These are phyloP conservation scores for Dalechampia spathulata DNA, from an alignment of 441 rosid species.

Conservation along the genomic window DNA sequence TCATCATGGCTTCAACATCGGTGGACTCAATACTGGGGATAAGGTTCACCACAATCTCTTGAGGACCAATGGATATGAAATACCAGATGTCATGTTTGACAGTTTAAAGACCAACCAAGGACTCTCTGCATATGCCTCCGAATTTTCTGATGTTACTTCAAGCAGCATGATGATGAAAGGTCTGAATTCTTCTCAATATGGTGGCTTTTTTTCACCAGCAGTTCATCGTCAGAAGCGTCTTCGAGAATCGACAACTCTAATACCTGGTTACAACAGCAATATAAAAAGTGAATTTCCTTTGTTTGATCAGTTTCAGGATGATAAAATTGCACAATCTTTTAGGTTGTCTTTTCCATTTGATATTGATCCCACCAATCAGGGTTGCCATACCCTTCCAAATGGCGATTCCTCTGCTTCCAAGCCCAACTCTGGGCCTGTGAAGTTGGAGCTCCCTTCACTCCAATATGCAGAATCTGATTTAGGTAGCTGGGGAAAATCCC, in stretches of 20 bases:
- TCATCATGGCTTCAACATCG: conserved; percentile 34
- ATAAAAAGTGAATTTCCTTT: conserved; percentile 45
- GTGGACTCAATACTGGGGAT: conserved; percentile 31
- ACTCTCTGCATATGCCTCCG: conserved; percentile 50
- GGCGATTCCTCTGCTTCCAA: conserved; percentile 86
- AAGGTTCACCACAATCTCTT: conserved; percentile 49
- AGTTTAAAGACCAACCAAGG: conserved; percentile 48
- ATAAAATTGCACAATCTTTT: conserved; percentile 40
- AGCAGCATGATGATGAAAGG: conserved; percentile 61
- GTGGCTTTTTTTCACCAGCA: conserved; percentile 44
- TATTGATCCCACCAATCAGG: conserved; percentile 52
- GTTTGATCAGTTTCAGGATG: conserved; percentile 43
- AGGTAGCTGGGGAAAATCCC: conserved; percentile 64
- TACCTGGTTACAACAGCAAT: conserved; percentile 38
- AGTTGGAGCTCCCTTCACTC: conserved; percentile 99
- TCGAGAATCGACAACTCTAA: conserved; percentile 43
- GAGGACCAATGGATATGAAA: conserved; percentile 45
- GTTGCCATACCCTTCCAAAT: conserved; percentile 77
- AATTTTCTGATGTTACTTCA: conserved; percentile 48
- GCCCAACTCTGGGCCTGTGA: conserved; percentile 69
- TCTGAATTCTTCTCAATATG: conserved; percentile 45
- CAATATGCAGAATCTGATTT: conserved; percentile 77
- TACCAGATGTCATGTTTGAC: conserved; percentile 68
- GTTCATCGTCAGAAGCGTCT: conserved; percentile 53
- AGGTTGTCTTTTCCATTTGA: conserved; percentile 42